phyloP scores from a whole-genome alignment of 2,329 filamentous ascomycete species.

The Blumeria graminis region DNA sequence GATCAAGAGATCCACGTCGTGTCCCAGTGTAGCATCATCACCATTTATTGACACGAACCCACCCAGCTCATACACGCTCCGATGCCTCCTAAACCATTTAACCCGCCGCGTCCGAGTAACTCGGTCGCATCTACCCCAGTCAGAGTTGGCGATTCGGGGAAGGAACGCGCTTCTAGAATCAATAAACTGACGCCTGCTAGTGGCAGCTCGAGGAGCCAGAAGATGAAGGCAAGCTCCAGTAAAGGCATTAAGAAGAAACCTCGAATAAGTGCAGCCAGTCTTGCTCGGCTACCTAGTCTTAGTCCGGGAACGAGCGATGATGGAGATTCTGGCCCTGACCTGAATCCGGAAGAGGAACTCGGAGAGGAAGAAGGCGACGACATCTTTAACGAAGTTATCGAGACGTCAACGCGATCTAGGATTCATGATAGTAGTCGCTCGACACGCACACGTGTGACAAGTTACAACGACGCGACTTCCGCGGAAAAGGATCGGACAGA shows the following conservation, averaged over 20 bases:
- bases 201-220: not conserved
- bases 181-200: not conserved
- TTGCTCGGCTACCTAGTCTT: not conserved
- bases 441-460: not conserved
- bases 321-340: not conserved
- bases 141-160: not conserved
- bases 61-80: not conserved
- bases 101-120: slow-evolving; percentile 10
- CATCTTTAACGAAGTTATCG: not conserved
- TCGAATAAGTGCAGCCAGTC: not conserved
- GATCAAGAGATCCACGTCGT: too few species aligned
- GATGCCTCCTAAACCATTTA: slow-evolving; percentile 15
- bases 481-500: not conserved
- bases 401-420: not conserved
- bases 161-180: not conserved
- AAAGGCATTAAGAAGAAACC: not conserved
- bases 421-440: not conserved
- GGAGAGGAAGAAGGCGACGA: slow-evolving; percentile 2
- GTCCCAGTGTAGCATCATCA: too few species aligned
- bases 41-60: too few species aligned
- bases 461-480: too few species aligned
- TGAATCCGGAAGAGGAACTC: not conserved
- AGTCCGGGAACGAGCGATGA: slow-evolving; percentile 1
- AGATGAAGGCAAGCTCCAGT: not conserved
- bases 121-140: not conserved